Base-by-base conservation (phyloP, 208 protist species). In the Herpetomonas tarakana region DNA sequence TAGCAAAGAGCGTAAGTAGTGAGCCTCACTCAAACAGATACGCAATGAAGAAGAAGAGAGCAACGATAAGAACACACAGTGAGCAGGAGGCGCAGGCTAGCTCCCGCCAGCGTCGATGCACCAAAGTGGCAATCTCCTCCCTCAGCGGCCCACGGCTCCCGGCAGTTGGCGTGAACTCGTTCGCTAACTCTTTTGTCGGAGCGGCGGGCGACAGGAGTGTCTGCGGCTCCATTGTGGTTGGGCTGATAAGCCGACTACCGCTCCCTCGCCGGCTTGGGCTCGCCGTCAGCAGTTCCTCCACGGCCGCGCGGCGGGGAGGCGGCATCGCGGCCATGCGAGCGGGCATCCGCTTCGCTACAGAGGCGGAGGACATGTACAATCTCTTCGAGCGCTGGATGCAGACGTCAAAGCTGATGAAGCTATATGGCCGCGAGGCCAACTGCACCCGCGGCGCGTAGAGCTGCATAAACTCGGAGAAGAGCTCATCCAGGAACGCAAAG, bases 391-490 rank as follows among this genome's bases (percentile, higher is more conserved):
- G 52, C 60, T 75, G 74, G 24, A 81, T 50, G 25, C 71, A 76
- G n/a, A 68, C 27, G 35, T 81, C 75, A 66, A 77, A 81, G 29
- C 66, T 74, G 45, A 81, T 68, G 53, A 81, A 81, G 53, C 63
- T 67, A 41, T 81, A 81, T 4, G 75, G 75, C 12, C 75, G 68
- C 21, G 61, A 59, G 3, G 65, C 70, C 12, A 54, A n/a, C 50
- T 68, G 68, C 1, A 77, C 52, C 58, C 76, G 39, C 19, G 62
- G 12, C 14, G 63, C 70, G 49, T 81, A 77, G 46, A 68, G 69
- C 26, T 65, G 59, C 22, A 71, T 49, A 45, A 81, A 81, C 62
- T 81, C 69, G 14, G 47, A 39, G 21, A 62, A 21, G 31, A 81
- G 49, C 26, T 81, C 75, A 18, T 73, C 65, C 22, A 81, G 57